Base-by-base conservation (phyloP, 495 filamentous ascomycete genomes). In the Trichoderma virens region DNA sequence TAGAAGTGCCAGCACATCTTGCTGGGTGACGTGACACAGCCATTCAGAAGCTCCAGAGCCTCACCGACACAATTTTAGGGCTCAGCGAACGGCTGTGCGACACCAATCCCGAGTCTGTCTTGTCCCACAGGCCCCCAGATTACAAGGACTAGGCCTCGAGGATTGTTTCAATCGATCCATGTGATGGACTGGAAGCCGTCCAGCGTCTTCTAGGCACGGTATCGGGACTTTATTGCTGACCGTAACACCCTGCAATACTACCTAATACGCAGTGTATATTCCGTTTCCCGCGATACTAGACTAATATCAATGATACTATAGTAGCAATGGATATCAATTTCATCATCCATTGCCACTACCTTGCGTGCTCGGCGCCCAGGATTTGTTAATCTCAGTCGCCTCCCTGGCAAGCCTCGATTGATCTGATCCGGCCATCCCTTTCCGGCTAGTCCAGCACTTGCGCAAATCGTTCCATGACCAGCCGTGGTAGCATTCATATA, bases 31-130 rank as follows among this genome's bases (percentile, higher is more conserved):
- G 18, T 0, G 5, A 20, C 11, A 16, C 23, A 30, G 27, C 51
- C 51, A 56, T 30, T 56, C 51, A 56, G 2, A 56, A 27, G 27
- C 51, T 28, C 25, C 13, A 3, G 51, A 18, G 51, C 51, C 51
- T 56, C 51, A 56, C 51, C 51, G 51, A 56, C 51, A 56, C 25
- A 30, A 23, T 7, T 56, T 56, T 56, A 56, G 51, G 51, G 51
- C 51, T 56, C 25, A 51, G 25, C 25, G 25, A 28, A 30, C 51
- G 51, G 51, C 51, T 56, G 51, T 28, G 9, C 27, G 51, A 28
- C 13, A 16, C 51, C 23, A 56, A 28, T 16, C 6, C 51, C 51
- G 51, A 56, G 11, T 2, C 43, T 5, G 27, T 27, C 25, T 30
- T 31, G 25, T 56, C 23, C 25, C 5, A 28, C 25, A 30, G n/a